Conservation (phyloP, 192 early-diverging fungal genomes). For the Linnemannia exigua region DNA sequence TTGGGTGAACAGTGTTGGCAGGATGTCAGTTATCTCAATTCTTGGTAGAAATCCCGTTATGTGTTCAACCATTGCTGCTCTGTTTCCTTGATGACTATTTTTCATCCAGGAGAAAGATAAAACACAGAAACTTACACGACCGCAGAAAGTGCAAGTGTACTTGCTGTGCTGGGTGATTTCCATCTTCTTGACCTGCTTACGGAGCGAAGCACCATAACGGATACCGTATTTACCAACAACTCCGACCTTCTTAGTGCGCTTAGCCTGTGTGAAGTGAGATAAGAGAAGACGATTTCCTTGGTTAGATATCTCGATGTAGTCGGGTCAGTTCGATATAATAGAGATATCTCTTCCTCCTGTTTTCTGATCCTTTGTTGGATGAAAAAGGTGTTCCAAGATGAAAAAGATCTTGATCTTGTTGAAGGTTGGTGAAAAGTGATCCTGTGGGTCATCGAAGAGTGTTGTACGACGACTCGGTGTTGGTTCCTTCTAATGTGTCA, state of each 20-base stretch:
- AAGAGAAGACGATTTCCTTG: neutral
- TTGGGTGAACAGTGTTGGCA: neutral
- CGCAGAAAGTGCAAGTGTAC: constrained; percentile 99
- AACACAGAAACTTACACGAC: constrained; percentile 72
- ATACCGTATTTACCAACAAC: constrained; percentile 99
- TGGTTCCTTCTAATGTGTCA: neutral
- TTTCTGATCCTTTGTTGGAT: neutral
- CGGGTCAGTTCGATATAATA: neutral
- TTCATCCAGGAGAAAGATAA: neutral
- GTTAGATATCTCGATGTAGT: neutral
- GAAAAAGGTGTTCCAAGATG: neutral
- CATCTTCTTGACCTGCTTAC: constrained; percentile 84
- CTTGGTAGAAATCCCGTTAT: too few species aligned
- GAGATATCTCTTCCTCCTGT: neutral
- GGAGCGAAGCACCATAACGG: constrained; percentile 99
- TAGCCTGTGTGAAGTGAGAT: constrained; percentile 67
- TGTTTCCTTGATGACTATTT: neutral
- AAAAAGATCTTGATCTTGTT: neutral
- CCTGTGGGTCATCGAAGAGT: neutral
- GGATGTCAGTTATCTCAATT: neutral
- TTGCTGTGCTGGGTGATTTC: constrained; percentile 98
- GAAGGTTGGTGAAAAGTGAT: neutral
- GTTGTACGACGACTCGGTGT: neutral
- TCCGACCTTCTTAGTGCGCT: constrained; percentile 99
- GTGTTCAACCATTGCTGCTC: neutral